Evolutionary conservation across 2,329 filamentous ascomycete species (phyloP), one percentile per base, ranked within the genome.

Genomic region (Davidsoniella eucalypti): DNA sequence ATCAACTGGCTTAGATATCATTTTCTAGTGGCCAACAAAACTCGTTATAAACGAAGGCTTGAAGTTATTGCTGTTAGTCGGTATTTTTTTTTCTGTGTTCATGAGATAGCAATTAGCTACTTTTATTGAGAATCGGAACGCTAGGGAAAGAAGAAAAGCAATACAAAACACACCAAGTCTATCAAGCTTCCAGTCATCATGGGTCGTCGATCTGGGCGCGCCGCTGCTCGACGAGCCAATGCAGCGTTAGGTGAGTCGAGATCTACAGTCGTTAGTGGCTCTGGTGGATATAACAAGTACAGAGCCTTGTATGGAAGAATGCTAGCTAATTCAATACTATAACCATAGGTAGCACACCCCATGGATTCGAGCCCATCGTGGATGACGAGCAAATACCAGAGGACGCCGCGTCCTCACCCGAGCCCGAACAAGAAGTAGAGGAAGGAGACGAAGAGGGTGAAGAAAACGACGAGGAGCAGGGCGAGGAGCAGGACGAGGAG

Each of bases 151-250:
- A 33, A 33, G 29, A 33, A 33, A 33, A 33, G 8, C 7, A 9
- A 33, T 33, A 33, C 29, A 9, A 33, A 33, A 12, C 29, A 33
- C 9, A 10, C 8, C 29, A 33, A 33, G 1, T 9, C 12, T 5
- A 12, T 9, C 8, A 33, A 33, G 29, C 29, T 18, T 18, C 18
- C 18, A 29, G 9, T 12, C 25, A 52, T 8, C 21, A 53, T 53
- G 48, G 68, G 69, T 55, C 67, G 68, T 61, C 65, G 71, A 60
- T 71, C 70, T 56, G 71, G 71, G 55, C 69, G 71, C 63, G 70
- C 71, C 56, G 71, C 71, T 55, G 71, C 70, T 43, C 72, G 70
- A 62, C 69, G 69, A 60, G 70, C 71, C 54, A 69, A 70, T 54
- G 70, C 70, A 55, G 71, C 71, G 55, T 63, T 74, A 57, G 70